Percentiles rank a stretch among this genome's conserved stretches.
These are phyloP conservation scores for Aspergillus neotritici DNA, from an alignment of 2,329 filamentous ascomycete genomes.

Conservation along the genomic window DNA sequence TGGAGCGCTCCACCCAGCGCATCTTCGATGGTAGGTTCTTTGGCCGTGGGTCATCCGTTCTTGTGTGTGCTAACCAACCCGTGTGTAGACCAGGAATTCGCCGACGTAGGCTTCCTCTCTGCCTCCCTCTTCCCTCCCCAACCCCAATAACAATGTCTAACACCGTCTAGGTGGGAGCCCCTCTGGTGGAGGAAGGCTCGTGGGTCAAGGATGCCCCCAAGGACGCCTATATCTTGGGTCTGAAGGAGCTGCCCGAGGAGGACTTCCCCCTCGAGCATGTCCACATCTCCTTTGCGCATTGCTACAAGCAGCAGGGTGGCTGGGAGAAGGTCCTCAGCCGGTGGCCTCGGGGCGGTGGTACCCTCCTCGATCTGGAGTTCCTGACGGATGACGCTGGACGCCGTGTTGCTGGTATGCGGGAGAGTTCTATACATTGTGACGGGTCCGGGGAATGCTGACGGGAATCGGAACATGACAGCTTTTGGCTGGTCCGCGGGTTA, in stretches of 20 bases:
- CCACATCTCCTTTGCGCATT: constrained; percentile 67
- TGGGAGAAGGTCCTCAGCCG: constrained; percentile 76
- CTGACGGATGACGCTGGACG: constrained; percentile 66
- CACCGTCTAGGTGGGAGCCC: constrained; percentile 51
- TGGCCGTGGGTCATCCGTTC: background rate
- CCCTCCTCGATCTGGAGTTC: constrained; percentile 82
- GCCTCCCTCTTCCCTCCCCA: background rate
- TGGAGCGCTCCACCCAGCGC: constrained; percentile 62
- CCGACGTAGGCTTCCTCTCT: constrained; percentile 22
- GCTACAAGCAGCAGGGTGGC: constrained; percentile 69
- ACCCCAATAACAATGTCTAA: background rate
- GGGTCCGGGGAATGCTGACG: too few species aligned
- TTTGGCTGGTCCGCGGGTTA: constrained; percentile 67
- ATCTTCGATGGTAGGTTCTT: constrained; percentile 47
- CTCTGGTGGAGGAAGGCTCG: constrained; percentile 59
- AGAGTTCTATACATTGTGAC: background rate
- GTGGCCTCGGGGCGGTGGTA: constrained; percentile 70
- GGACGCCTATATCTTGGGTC: constrained; percentile 66
- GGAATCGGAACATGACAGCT: constrained; percentile 22
- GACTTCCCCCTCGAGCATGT: constrained; percentile 65
- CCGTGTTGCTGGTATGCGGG: constrained; percentile 42
- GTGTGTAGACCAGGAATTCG: constrained; percentile 30
- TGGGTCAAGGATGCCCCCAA: constrained; percentile 61
- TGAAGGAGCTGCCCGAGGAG: constrained; percentile 73
- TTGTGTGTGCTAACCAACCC: constrained; percentile 6